phyloP scores from a whole-genome alignment of 805 yeast species.

The Kuraishia ogatae region DNA sequence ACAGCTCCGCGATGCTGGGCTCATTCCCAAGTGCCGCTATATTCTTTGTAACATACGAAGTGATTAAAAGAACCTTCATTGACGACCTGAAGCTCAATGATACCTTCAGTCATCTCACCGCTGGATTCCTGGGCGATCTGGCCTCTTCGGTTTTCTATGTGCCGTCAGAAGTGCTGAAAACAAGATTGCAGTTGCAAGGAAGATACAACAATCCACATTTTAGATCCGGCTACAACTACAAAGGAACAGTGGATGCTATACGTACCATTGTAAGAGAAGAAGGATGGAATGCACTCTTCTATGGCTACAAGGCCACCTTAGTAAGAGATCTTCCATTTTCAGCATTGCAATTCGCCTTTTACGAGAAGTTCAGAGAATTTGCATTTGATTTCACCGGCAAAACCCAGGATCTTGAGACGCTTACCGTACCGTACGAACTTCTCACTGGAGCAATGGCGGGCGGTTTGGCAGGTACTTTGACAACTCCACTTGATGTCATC shows the following conservation, averaged over 20 bases:
- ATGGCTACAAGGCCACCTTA: slow-evolving; percentile 91
- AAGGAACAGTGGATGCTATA: slow-evolving; percentile 65
- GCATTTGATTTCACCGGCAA: slow-evolving; percentile 34
- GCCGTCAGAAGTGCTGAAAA: slow-evolving; percentile 90
- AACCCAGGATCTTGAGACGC: slow-evolving; percentile 26
- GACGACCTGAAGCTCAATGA: slow-evolving; percentile 61
- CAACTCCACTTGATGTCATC: slow-evolving; percentile 89
- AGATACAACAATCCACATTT: slow-evolving; percentile 72
- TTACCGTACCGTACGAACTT: slow-evolving; percentile 57
- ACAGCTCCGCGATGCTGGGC: slow-evolving; percentile 85
- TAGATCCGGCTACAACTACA: slow-evolving; percentile 79
- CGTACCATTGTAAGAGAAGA: slow-evolving; percentile 54
- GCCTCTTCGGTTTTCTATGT: slow-evolving; percentile 85
- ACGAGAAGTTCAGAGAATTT: slow-evolving; percentile 67
- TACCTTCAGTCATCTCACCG: slow-evolving; percentile 67
- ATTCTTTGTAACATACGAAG: slow-evolving; percentile 90
- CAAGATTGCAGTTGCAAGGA: slow-evolving; percentile 91
- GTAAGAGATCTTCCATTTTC: slow-evolving; percentile 92
- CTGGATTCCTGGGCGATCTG: slow-evolving; percentile 92
- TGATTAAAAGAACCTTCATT: slow-evolving; percentile 62
- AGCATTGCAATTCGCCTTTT: slow-evolving; percentile 92
- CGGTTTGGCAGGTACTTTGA: slow-evolving; percentile 79
- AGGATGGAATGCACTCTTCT: slow-evolving; percentile 70
- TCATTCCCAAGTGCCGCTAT: slow-evolving; percentile 90
- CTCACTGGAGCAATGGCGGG: slow-evolving; percentile 94